Base-by-base conservation (phyloP, 805 yeast species). In the Starmerella floris region DNA sequence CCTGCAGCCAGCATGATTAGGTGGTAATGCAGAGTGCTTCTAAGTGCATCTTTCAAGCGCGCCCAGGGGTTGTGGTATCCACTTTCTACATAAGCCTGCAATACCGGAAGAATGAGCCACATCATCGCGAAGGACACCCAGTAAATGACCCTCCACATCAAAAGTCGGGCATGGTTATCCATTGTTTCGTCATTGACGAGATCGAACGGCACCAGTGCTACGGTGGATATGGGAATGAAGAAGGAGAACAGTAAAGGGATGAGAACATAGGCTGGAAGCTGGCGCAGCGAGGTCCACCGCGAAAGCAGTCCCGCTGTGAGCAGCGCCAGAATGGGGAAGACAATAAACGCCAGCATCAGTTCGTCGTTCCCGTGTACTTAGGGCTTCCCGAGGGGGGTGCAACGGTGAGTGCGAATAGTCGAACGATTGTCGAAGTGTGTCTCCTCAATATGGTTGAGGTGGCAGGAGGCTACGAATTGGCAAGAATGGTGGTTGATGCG, bases 91-190 rank as follows among this genome's bases (percentile, higher is more conserved):
- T 72, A 83, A 51, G 77, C 78, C 57, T 83, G 91, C 22, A 80
- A 63, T 27, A 78, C 62, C 0, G 94, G 94, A 38, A 83, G 59
- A 1, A 81, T 49, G 5, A 74, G 62, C 94, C 94, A 83, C 33
- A 93, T 83, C 42, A 83, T 62, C n/a, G 68, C 55, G 53, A 83
- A 83, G 0, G 93, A 80, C 9, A 73, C 62, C 94, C 94, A 83
- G 59, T 83, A 83, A 41, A 79, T 76, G 37, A 73, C 54, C 52
- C 79, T 70, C 94, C 94, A 83, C 31, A 79, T 55, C 4, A 66
- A 55, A n/a, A 75, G 62, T 4, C 79, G 66, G 9, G 67, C 65
- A 1, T 55, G 43, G 41, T 63, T 64, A n/a, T 73, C 68, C 34
- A 80, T 56, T 10, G 63, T 60, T 21, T 66, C 58, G 10, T 80